These are phyloP conservation scores for Mucuna pruriens DNA, from an alignment of 306 rosid species.

Conservation along the genomic window DNA sequence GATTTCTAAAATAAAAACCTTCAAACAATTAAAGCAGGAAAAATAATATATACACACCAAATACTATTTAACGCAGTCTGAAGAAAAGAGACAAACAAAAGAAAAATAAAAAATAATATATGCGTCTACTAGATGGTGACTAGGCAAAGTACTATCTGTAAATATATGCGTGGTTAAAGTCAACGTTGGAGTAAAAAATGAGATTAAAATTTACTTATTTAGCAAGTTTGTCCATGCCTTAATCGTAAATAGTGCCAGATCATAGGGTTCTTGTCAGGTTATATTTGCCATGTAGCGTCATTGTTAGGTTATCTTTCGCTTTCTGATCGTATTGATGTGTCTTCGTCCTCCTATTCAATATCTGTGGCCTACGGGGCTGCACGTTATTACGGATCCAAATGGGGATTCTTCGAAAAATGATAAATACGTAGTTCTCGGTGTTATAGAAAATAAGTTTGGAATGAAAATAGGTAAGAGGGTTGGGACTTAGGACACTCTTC, in stretches of 20 bases:
- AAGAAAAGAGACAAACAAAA: too few relatives aligned
- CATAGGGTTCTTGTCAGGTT: neutral
- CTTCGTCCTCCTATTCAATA: constrained; percentile 24
- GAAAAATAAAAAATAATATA: too few relatives aligned
- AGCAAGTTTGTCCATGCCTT: neutral
- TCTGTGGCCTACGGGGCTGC: constrained; percentile 45
- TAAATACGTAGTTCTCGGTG: neutral
- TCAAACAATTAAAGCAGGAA: too few relatives aligned
- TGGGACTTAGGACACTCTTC: constrained; percentile 4
- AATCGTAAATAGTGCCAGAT: constrained; percentile 23
- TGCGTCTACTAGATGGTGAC: neutral
- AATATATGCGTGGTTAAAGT: neutral
- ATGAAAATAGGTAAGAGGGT: neutral
- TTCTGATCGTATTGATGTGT: constrained; percentile 38
- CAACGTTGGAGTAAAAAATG: neutral
- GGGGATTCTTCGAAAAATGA: constrained; percentile 5
- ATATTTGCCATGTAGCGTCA: constrained; percentile 22
- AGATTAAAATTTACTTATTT: neutral
- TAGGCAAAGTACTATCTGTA: neutral
- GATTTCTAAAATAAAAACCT: too few relatives aligned
- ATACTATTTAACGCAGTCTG: too few relatives aligned
- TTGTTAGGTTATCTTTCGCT: constrained; percentile 61
- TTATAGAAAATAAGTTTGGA: neutral
- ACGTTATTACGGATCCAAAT: constrained; percentile 35
- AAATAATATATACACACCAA: too few relatives aligned